phyloP scores from a whole-genome alignment of 352 stramenopile species.

The Phytophthora kernoviae region DNA sequence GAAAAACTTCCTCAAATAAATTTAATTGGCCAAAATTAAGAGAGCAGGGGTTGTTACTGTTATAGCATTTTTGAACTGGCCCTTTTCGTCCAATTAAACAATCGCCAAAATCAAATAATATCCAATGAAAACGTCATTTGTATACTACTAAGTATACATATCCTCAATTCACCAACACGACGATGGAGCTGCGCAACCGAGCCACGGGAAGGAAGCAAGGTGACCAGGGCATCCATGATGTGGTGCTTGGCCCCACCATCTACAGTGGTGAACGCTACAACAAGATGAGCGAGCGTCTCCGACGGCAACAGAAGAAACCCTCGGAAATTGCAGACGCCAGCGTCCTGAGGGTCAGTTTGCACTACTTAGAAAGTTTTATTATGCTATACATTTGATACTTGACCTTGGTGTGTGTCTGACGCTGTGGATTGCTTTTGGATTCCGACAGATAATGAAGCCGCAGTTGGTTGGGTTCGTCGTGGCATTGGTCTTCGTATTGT shows the following conservation, averaged over 20 bases:
- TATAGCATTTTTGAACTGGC: too few relatives aligned
- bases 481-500: conserved; percentile 54
- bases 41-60: too few relatives aligned
- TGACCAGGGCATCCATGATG: conserved; percentile 40
- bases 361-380: too few relatives aligned
- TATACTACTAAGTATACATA: too few relatives aligned
- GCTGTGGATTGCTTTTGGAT: too few relatives aligned
- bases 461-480: conserved; percentile 67
- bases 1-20: too few relatives aligned
- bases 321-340: conserved; percentile 45
- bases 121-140: too few relatives aligned
- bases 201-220: conserved; percentile 35
- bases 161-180: conserved; percentile 1
- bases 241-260: conserved; percentile 75
- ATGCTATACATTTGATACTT: too few relatives aligned
- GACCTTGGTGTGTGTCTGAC: too few relatives aligned
- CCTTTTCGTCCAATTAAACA: too few relatives aligned
- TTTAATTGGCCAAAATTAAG: too few relatives aligned
- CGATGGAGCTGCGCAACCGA: conserved; percentile 74
- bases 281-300: conserved; percentile 84
- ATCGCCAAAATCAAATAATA: too few relatives aligned
- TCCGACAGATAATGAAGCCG: conserved; percentile 58
- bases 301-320: conserved; percentile 65
- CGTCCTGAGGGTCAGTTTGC: conserved; percentile 41
- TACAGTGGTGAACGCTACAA: conserved; percentile 84